Base-by-base conservation (phyloP, 2,329 filamentous ascomycete species). In the Plectosphaerella cucumerina region DNA sequence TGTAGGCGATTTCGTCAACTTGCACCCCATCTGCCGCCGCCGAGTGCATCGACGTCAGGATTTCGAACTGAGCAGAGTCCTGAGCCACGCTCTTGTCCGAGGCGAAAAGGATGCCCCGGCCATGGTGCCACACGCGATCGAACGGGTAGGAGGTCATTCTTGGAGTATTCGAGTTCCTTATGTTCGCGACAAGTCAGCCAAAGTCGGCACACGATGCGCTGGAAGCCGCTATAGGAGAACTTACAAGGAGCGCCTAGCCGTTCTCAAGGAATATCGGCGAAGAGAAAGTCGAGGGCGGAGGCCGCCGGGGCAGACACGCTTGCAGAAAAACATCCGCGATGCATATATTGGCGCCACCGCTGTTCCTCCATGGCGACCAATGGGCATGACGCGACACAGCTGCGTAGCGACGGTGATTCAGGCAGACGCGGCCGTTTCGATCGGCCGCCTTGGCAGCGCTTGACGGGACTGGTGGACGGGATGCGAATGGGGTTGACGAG, bases 31-130 rank as follows among this genome's bases (percentile, higher is more conserved):
- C 21, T 14, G 46, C n/a, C 4, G 33, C 8, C 5, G 53, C 44
- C 15, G 34, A 43, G 21, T 54, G 53, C 17, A 55, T 41, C 14
- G 44, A 50, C 21, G 39, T 49, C 14, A 43, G 39, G 10, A 11
- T 42, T 6, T 11, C 17, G 2, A 20, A 18, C 10, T n/a, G n/a
- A n/a, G n/a, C n/a, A n/a, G 39, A 17, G 39, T 18, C 20, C 17
- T 12, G 39, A 17, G n/a, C 18, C 9, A 15, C 9, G 15, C 15
- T 17, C 18, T 20, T 20, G 15, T 20, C 39, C 5, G 41, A 14
- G 11, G 62, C 60, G 39, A 69, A 69, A 1, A 59, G 60, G 49
- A 69, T 67, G 15, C 67, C 66, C 42, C 64, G 61, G 22, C 58
- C 45, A 23, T 62, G 65, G 33, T 68, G 61, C 67, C 67, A 69